Conservation (phyloP, 768 basidiomycete genomes). For the Lactarius deliciosus region DNA sequence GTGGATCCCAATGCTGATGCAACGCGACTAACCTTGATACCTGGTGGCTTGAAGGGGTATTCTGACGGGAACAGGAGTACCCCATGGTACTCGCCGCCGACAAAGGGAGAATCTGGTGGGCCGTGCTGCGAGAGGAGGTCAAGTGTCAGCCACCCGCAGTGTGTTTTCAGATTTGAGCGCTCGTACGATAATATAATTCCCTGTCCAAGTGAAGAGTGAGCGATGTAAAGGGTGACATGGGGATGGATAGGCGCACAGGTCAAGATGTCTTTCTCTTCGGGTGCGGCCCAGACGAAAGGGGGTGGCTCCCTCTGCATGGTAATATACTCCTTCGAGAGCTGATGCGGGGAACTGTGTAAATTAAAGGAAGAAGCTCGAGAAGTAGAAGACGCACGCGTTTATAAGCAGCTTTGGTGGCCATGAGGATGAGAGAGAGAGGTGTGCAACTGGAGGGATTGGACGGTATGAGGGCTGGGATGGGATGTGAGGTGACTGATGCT, state of each 20-base stretch:
- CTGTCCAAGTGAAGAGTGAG: slow-evolving; percentile 41
- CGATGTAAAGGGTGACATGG: not conserved
- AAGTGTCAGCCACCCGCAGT: slow-evolving; percentile 15
- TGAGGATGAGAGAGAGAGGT: slow-evolving; percentile 34
- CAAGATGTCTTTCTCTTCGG: slow-evolving; percentile 97
- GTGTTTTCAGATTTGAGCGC: not conserved
- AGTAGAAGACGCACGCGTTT: slow-evolving; percentile 59
- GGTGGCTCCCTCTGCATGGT: slow-evolving; percentile 92
- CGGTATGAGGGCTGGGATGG: not conserved
- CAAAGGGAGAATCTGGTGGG: slow-evolving; percentile 88
- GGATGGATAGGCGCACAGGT: slow-evolving; percentile 62
- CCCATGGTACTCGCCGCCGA: slow-evolving; percentile 93
- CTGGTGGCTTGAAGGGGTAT: slow-evolving; percentile 96
- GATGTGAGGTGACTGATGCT: slow-evolving; percentile 1
- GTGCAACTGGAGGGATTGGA: not conserved
- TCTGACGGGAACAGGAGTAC: slow-evolving; percentile 89
- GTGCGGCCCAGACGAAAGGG: slow-evolving; percentile 92
- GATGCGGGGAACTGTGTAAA: slow-evolving; percentile 15
- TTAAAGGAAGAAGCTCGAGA: slow-evolving; percentile 24
- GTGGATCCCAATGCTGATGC: not conserved
- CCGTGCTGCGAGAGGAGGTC: slow-evolving; percentile 60
- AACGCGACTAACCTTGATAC: slow-evolving; percentile 72
- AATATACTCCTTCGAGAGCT: slow-evolving; percentile 88
- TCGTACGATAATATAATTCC: slow-evolving; percentile 92
- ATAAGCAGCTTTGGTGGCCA: slow-evolving; percentile 86